These are phyloP conservation scores for Trifolium fragiferum DNA, from an alignment of 306 rosid genomes.

Conservation along the genomic window DNA sequence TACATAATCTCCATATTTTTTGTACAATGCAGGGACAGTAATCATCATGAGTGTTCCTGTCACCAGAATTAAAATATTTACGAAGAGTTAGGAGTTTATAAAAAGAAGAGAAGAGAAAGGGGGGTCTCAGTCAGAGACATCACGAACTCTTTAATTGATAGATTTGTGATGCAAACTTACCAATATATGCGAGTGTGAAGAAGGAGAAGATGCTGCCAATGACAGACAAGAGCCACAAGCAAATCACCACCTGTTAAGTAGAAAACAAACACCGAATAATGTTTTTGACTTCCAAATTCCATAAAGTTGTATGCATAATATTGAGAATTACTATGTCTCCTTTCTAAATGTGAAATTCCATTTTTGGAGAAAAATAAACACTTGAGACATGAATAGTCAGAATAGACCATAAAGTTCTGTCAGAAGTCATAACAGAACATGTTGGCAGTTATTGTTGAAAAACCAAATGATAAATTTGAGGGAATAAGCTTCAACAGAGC, in stretches of 20 bases:
- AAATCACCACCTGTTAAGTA: slow-evolving; percentile 72
- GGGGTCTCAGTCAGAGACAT: slow-evolving; percentile 18
- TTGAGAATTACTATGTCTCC: background rate
- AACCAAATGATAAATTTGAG: slow-evolving; percentile 22
- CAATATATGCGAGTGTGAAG: slow-evolving; percentile 79
- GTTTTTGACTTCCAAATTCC: slow-evolving; percentile 10
- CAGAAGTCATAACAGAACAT: background rate
- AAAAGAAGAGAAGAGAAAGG: slow-evolving; percentile 9
- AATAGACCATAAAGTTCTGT: background rate
- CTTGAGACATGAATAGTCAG: background rate
- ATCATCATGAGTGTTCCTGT: slow-evolving; percentile 72
- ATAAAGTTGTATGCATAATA: background rate
- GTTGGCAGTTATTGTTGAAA: background rate
- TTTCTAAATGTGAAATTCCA: background rate
- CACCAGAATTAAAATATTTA: slow-evolving; percentile 40
- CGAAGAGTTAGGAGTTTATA: slow-evolving; percentile 4
- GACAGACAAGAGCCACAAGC: slow-evolving; percentile 88
- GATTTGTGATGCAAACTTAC: slow-evolving; percentile 49
- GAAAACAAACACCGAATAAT: slow-evolving; percentile 40
- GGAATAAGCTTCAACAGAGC: background rate
- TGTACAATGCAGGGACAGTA: slow-evolving; percentile 81
- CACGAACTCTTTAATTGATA: slow-evolving; percentile 29
- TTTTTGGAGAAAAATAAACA: slow-evolving; percentile 20
- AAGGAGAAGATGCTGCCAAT: slow-evolving; percentile 75
- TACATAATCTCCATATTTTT: slow-evolving; percentile 57